These are phyloP conservation scores for Coniochaeta sp. DNA, from an alignment of 2,329 filamentous ascomycete genomes.

Conservation along the genomic window DNA sequence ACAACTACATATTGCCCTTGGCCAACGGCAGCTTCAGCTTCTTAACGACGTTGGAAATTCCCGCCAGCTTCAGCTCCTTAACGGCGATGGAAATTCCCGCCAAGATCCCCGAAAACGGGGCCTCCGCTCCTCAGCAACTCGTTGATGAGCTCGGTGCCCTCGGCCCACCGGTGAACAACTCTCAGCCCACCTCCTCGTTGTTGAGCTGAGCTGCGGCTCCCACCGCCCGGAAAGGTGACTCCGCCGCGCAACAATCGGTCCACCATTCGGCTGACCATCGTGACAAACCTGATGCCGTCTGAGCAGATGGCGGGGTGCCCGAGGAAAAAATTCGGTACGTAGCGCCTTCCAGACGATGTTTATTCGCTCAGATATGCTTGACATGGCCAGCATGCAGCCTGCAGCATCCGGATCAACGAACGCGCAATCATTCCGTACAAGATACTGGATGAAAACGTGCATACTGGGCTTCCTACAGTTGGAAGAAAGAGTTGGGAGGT, in stretches of 20 bases:
- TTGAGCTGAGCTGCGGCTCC: conserved; percentile 4
- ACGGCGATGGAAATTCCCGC: conserved; percentile 14
- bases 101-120: too few species aligned
- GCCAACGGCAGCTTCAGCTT: conserved; percentile 23
- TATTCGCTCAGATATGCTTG: conserved; percentile 16
- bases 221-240: conserved; percentile 9
- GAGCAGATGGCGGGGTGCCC: conserved; percentile 13
- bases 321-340: conserved; percentile 10
- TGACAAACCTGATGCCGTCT: conserved; percentile 22
- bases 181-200: conserved; percentile 8
- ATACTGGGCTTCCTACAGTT: conserved; percentile 25
- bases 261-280: too few species aligned
- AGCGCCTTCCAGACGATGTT: conserved; percentile 10
- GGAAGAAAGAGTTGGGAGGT: conserved; percentile 35
- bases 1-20: conserved; percentile 17
- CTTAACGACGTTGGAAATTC: conserved; percentile 26
- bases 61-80: too few species aligned
- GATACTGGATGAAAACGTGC: conserved; percentile 8
- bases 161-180: conserved; percentile 18
- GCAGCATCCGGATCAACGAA: conserved; percentile 6
- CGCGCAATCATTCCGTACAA: conserved; percentile 5
- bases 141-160: conserved; percentile 22
- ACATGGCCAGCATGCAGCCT: conserved; percentile 7
- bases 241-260: conserved; percentile 12
- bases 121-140: conserved; percentile 26